Conservation (phyloP, 2,329 filamentous ascomycete species). For the Thermoascus crustaceus region DNA sequence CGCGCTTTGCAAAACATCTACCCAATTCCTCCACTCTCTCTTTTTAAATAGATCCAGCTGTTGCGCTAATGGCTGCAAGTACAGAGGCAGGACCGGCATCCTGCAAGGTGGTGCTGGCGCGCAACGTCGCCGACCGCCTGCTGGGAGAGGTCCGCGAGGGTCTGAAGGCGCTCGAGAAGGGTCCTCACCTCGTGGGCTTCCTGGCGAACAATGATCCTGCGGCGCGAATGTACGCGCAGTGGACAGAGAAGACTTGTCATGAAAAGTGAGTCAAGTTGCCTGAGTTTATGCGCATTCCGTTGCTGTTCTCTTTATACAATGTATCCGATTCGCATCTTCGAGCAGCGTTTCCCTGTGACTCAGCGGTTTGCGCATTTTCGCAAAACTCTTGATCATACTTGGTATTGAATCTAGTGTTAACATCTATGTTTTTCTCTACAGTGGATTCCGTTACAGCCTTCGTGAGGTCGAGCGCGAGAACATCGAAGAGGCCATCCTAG, state of each 20-base stretch:
- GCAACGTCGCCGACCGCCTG: conserved; percentile 74
- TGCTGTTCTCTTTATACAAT: neutral
- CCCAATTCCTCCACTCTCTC: conserved; percentile 4
- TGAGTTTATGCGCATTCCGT: neutral
- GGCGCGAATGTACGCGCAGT: conserved; percentile 88
- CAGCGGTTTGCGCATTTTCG: neutral
- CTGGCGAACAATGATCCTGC: conserved; percentile 87
- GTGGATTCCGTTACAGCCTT: conserved; percentile 83
- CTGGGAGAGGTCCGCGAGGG: conserved; percentile 70
- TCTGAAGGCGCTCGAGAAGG: conserved; percentile 60
- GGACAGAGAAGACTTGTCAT: conserved; percentile 91
- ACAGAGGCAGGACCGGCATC: conserved; percentile 30
- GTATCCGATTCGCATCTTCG: too few relatives aligned
- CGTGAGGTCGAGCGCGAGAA: conserved; percentile 76
- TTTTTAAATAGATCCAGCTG: conserved; percentile 2
- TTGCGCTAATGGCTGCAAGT: conserved; percentile 24
- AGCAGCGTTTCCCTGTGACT: too few relatives aligned
- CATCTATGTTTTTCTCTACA: conserved; percentile 27
- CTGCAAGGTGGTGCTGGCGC: conserved; percentile 90
- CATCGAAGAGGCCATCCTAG: conserved; percentile 80
- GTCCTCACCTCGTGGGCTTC: conserved; percentile 81
- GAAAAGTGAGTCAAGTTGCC: conserved; percentile 69
- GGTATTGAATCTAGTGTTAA: conserved; percentile 1
- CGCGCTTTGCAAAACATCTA: neutral
- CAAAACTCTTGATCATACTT: neutral